Evolutionary conservation across 225 moss, liverwort and hornwort species (phyloP).

Genomic region (Polytrichum commune): DNA sequence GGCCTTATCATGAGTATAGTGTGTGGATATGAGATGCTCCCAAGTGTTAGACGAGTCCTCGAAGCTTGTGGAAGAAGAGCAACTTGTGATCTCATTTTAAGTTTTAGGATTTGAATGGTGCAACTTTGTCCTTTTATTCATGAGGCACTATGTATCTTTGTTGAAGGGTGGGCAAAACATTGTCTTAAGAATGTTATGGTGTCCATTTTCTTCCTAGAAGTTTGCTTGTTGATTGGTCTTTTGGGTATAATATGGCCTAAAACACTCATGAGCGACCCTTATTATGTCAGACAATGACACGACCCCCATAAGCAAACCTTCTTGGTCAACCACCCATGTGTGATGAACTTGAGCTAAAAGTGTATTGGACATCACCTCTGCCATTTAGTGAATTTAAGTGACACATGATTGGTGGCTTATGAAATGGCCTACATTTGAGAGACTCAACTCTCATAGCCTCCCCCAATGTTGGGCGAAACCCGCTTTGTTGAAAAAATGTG

Average conservation of each 20-base stretch:
- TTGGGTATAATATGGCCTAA: not conserved
- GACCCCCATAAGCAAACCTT: slow-evolving; percentile 55
- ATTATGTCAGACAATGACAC: slow-evolving; percentile 79
- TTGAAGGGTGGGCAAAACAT: too few relatives aligned
- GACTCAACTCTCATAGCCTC: slow-evolving; percentile 39
- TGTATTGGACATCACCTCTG: slow-evolving; percentile 61
- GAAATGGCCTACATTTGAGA: slow-evolving; percentile 26
- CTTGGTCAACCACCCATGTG: slow-evolving; percentile 68
- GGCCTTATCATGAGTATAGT: too few relatives aligned
- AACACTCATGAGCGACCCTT: slow-evolving; percentile 31
- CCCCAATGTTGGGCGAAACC: slow-evolving; percentile 62
- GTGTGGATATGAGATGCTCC: too few relatives aligned
- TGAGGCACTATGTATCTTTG: too few relatives aligned
- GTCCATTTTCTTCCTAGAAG: too few relatives aligned
- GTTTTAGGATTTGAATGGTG: too few relatives aligned
- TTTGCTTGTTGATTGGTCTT: too few relatives aligned
- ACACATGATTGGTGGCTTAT: slow-evolving; percentile 66
- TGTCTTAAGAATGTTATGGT: too few relatives aligned
- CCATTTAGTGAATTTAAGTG: slow-evolving; percentile 43
- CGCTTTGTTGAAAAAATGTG: slow-evolving; percentile 65
- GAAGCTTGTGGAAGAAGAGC: too few relatives aligned
- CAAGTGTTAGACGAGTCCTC: too few relatives aligned
- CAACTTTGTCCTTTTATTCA: too few relatives aligned
- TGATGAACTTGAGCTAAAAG: slow-evolving; percentile 64
- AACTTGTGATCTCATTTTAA: too few relatives aligned